Evolutionary conservation across 164 flowering plant genomes (phyloP).

Genomic region (Vitis amurensis): DNA sequence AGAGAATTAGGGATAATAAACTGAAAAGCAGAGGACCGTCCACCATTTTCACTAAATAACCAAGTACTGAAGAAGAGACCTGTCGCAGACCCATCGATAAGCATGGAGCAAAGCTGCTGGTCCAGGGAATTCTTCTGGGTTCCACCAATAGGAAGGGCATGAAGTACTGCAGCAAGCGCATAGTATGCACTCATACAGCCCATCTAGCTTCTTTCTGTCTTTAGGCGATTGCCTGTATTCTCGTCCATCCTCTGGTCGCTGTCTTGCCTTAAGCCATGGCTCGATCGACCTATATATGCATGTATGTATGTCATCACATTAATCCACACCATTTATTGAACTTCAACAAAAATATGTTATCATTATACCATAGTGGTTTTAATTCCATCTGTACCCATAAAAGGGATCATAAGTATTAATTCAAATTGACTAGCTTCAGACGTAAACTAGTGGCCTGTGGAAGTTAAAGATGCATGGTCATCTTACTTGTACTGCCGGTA

Average conservation of each 20-base stretch:
- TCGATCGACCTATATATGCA: constrained; percentile 46
- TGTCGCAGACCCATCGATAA: constrained; percentile 64
- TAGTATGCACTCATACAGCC: constrained; percentile 71
- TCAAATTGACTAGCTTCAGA: too few relatives aligned
- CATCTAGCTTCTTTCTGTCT: constrained; percentile 76
- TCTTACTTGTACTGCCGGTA: constrained; percentile 75
- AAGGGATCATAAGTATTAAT: too few relatives aligned
- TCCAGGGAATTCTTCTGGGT: constrained; percentile 70
- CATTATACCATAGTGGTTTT: too few relatives aligned
- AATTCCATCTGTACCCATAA: too few relatives aligned
- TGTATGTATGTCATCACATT: too few relatives aligned
- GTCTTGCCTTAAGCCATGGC: constrained; percentile 77
- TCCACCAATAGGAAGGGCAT: constrained; percentile 92
- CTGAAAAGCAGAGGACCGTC: too few relatives aligned
- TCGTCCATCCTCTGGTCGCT: constrained; percentile 45
- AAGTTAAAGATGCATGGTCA: not conserved
- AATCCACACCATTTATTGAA: not conserved
- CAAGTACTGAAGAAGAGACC: constrained; percentile 20
- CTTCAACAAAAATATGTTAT: not conserved
- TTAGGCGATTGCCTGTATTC: constrained; percentile 60
- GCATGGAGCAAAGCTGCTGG: constrained; percentile 77
- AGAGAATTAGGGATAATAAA: too few relatives aligned
- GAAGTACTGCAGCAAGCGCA: constrained; percentile 78
- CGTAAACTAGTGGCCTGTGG: not conserved
- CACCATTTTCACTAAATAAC: not conserved